Base-by-base conservation (phyloP, 495 filamentous ascomycete genomes). In the Neurospora cerealis region DNA sequence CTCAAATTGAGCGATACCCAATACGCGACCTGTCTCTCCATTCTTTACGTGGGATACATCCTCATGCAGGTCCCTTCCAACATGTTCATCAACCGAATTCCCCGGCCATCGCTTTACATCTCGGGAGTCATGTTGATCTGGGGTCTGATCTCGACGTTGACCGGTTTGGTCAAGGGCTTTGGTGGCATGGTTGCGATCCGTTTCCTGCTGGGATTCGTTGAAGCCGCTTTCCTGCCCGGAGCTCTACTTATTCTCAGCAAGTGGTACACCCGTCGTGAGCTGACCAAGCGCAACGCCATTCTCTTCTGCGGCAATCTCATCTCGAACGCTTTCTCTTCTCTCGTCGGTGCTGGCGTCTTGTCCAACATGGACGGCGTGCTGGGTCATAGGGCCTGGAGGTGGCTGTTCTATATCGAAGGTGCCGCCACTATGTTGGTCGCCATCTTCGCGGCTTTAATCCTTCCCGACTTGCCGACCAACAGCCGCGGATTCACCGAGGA, bases 381-480 rank as follows among this genome's bases (percentile, higher is more conserved):
- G 10, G 86, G 85, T 42, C 79, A 85, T 34, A 78, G 81, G 38
- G 85, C 86, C n/a, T 87, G 86, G 85, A 78, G 84, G 62, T 93
- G 91, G 91, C 81, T 93, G 38, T 32, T 40, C 17, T 44, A 90
- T 71, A 91, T 95, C 73, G 92, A 94, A 79, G 92, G 92, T 46
- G 87, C 77, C 4, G 78, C 84, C 42, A 89, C 85, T 41, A 83
- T 87, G 72, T 78, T 73, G 11, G 77, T 85, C 38, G 85, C 83
- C 15, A 72, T 83, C 46, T 74, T 77, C 19, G 84, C 89, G 3
- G 87, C 83, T 69, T 90, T 91, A 76, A 80, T 93, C 42, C 83
- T 95, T 34, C 92, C 93, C 9, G 89, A 95, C 75, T 90, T 92
- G 74, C 93, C 92, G 2, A 85, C 88, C 34, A 93, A 92, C 60